A percentile compares a stretch with the other conserved stretches of the same genome.
These are phyloP conservation scores for Penicillium brevicompactum DNA, from an alignment of 2,329 filamentous ascomycete genomes.

Conservation along the genomic window DNA sequence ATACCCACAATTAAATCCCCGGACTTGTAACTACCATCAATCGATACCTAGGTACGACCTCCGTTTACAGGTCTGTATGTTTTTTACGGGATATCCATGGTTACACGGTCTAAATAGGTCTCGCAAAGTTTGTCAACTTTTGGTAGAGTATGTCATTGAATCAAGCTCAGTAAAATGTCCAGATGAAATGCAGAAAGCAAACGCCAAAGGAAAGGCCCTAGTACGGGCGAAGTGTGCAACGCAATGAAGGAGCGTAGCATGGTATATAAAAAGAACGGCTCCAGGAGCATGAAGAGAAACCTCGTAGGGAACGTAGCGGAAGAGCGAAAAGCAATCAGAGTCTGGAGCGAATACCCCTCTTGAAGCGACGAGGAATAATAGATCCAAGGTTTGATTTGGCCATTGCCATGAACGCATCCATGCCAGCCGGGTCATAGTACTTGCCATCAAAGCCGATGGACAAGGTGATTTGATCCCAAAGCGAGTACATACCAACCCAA, in stretches of 20 bases:
- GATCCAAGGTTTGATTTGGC: not conserved
- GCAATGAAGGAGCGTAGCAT: not conserved
- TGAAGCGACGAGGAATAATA: not conserved
- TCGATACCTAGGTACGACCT: no score
- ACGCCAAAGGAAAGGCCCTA: not conserved
- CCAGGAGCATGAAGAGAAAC: not conserved
- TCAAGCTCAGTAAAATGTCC: not conserved
- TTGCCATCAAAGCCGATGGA: constrained; percentile 1
- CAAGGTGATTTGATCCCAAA: not conserved
- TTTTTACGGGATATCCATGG: not conserved
- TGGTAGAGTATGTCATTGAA: not conserved
- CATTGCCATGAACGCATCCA: not conserved
- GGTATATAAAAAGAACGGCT: not conserved
- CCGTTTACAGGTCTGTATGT: no score
- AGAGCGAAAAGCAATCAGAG: not conserved
- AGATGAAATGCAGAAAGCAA: not conserved
- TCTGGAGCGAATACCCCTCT: not conserved
- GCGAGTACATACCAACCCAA: constrained; percentile 1
- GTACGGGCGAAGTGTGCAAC: not conserved
- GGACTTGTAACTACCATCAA: no score
- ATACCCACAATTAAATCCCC: not conserved
- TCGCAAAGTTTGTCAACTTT: not conserved
- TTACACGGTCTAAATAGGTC: not conserved
- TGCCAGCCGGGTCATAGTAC: not conserved
- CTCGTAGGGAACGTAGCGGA: not conserved